phyloP scores from a whole-genome alignment of 495 filamentous ascomycete genomes.

The Tetracladium marchalianum region DNA sequence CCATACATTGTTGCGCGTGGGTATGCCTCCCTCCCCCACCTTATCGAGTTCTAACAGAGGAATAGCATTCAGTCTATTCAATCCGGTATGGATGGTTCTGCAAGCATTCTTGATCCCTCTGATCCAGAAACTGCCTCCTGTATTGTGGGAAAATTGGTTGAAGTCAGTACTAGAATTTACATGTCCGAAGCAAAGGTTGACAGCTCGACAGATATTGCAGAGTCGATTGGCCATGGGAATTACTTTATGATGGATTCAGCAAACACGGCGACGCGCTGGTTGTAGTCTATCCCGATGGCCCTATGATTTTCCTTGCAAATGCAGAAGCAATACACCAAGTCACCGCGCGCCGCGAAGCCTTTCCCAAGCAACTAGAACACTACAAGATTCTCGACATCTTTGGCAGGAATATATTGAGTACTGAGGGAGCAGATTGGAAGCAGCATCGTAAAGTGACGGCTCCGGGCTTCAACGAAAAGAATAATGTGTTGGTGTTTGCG shows the following conservation, averaged over 20 bases:
- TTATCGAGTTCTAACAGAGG: background rate
- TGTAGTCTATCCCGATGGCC: constrained; percentile 36
- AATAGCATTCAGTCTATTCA: constrained; percentile 31
- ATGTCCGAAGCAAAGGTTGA: constrained; percentile 20
- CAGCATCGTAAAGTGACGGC: constrained; percentile 59
- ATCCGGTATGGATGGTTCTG: constrained; percentile 39
- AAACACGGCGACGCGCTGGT: constrained; percentile 43
- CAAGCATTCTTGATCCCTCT: constrained; percentile 36
- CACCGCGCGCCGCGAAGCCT: constrained; percentile 48
- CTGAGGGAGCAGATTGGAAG: constrained; percentile 57
- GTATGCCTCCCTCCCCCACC: constrained; percentile 11
- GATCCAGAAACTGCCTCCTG: constrained; percentile 34
- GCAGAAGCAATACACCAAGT: constrained; percentile 52
- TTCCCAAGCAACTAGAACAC: constrained; percentile 52
- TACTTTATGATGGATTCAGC: constrained; percentile 30
- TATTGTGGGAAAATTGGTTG: constrained; percentile 35
- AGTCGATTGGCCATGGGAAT: constrained; percentile 30
- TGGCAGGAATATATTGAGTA: constrained; percentile 53
- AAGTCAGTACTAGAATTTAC: constrained; percentile 24
- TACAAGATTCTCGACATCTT: constrained; percentile 51
- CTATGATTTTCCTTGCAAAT: constrained; percentile 40
- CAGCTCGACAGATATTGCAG: constrained; percentile 18
- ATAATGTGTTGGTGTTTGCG: constrained; percentile 52
- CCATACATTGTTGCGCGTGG: constrained; percentile 36
- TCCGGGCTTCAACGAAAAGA: constrained; percentile 62